These are phyloP conservation scores for Globisporangium lucens DNA, from an alignment of 352 stramenopile species.

Conservation along the genomic window DNA sequence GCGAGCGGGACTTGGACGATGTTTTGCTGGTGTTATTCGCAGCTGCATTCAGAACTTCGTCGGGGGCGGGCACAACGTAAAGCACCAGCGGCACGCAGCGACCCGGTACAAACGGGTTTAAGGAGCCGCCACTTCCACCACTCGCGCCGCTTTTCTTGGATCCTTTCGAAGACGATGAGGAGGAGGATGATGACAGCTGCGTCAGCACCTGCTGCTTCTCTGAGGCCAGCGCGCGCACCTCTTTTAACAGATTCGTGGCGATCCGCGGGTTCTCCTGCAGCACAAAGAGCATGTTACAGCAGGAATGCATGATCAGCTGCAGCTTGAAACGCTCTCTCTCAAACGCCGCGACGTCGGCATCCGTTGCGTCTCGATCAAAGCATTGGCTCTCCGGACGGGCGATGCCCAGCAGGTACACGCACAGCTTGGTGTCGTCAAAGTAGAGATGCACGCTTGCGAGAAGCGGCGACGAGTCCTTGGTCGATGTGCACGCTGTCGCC, in stretches of 20 bases:
- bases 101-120: constrained; percentile 49
- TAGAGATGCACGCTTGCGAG: constrained; percentile 51
- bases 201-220: constrained; percentile 60
- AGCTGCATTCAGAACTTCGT: constrained; percentile 39
- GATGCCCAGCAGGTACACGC: constrained; percentile 57
- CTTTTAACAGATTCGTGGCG: constrained; percentile 41
- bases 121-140: neutral
- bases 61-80: constrained; percentile 53
- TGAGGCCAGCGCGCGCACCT: constrained; percentile 35
- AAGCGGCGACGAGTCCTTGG: constrained; percentile 19
- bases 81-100: constrained; percentile 64
- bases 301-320: constrained; percentile 59
- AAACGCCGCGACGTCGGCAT: constrained; percentile 18
- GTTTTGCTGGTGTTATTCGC: constrained; percentile 20
- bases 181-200: constrained; percentile 18
- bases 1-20: constrained; percentile 31
- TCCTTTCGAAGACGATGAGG: constrained; percentile 16
- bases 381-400: constrained; percentile 36
- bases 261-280: constrained; percentile 38
- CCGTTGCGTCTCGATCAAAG: constrained; percentile 19
- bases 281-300: constrained; percentile 58
- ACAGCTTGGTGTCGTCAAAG: constrained; percentile 45
- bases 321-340: constrained; percentile 59
- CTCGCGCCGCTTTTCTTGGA: constrained; percentile 35
- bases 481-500: constrained; percentile 1